Base-by-base conservation (phyloP, 2,329 filamentous ascomycete species). In the Xylaria sp. region DNA sequence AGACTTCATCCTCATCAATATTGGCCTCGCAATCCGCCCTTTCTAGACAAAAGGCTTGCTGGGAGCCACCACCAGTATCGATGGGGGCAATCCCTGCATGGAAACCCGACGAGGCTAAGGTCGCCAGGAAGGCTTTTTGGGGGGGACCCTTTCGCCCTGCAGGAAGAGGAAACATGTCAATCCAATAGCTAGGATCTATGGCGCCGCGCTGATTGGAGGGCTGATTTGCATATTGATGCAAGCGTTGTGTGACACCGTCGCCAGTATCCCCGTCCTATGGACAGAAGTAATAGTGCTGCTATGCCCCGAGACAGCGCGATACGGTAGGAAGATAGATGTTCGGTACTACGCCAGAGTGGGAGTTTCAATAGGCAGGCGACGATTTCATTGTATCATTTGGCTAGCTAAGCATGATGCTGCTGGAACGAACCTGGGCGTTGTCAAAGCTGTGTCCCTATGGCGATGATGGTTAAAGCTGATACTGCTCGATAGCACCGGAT, bases 151-250 rank as follows among this genome's bases (percentile, higher is more conserved):
- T 25, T n/a, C n/a, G 35, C 35, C 13, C 21, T 42, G 23, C 40
- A n/a, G 5, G 40, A 47, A 40, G 32, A 25, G 4, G n/a, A 59
- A 40, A 29, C 29, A 5, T 48, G 44, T 37, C 23, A 16, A 58
- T 42, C 44, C n/a, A 35, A 23, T 6, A 35, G 32, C 42, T 55
- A 51, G 65, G 54, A 48, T 63, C 51, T 13, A 40, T 65, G 66
- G 69, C 51, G 59, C 54, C 48, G 35, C 59, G 48, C 66, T 66
- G 66, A 71, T 69, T 69, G 69, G 69, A 67, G 48, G 25, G 23
- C 50, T 37, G n/a, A 47, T 65, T 53, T 58, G 62, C 37, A 47
- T 44, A n/a, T 37, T 29, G 50, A 58, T 61, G 60, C 37, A 53
- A 16, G 50, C 35, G 48, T 44, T 54, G 60, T 54, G 60, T 62